Base-by-base conservation (phyloP, 768 basidiomycete species). In the Panellus pusillus region DNA sequence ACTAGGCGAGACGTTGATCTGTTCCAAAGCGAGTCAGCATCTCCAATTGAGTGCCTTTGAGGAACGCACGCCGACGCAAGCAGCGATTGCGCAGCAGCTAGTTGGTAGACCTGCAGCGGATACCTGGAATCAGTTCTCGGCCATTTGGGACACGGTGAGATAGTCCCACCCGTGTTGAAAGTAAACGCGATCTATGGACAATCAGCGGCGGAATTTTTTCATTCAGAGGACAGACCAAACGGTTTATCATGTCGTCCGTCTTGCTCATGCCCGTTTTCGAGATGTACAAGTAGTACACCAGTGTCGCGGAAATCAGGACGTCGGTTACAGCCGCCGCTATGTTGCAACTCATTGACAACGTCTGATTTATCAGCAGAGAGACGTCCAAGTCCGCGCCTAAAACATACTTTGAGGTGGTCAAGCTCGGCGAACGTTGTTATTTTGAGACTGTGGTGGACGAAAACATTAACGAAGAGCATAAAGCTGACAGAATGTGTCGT, bases 211-310 rank as follows among this genome's bases (percentile, higher is more conserved):
- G 4, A 1, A 19, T 5, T 5, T 24, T 14, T 14, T 9, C 11
- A 27, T 9, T 11, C 32, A 4, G 47, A 28, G 51, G 9, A 31
- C 54, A 1, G 2, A 61, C 59, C 32, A 61, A 24, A 11, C 59
- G 55, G 36, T 61, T 61, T 8, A 61, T 39, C 55, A 61, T 53
- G 29, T 49, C 44, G 48, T 61, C 51, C 4, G 59, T 53, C 14
- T 38, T 43, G 14, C 29, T 36, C 29, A 48, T 44, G 2, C 54
- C 42, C 9, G 43, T 61, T 17, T 57, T 61, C 1, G 59, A 47
- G 35, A 32, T 54, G 12, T 52, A 48, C 9, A 61, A 37, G n/a
- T 53, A 50, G 44, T 50, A 53, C 3, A 61, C 40, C 39, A 61
- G 37, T 2, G 52, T 47, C 3, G 14, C 17, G 12, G 55, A 56